Evolutionary conservation across 2,329 filamentous ascomycete genomes (phyloP).

Genomic region (Aspergillus neoniger): DNA sequence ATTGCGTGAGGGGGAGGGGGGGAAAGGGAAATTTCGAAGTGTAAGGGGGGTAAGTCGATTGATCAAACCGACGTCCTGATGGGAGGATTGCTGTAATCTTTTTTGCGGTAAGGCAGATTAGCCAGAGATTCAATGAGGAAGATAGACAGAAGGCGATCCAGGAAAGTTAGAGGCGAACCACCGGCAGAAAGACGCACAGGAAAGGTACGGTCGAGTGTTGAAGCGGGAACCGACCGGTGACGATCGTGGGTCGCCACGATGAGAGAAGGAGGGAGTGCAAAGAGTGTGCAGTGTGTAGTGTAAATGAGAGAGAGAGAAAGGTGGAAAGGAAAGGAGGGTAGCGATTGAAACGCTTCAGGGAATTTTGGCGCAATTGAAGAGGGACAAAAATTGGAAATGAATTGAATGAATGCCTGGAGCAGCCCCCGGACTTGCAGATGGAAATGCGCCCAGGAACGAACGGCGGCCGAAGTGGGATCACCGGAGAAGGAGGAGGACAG

Average conservation of each 20-base stretch:
- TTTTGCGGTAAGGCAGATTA: not conserved
- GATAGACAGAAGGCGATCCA: not conserved
- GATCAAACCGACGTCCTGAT: not conserved
- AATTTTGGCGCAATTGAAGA: not conserved
- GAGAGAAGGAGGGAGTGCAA: not conserved
- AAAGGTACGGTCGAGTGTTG: not conserved
- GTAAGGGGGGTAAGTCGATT: slow-evolving; percentile 7
- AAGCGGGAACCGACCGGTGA: not conserved
- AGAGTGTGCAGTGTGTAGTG: too few relatives aligned
- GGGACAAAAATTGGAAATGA: not conserved
- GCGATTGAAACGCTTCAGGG: not conserved
- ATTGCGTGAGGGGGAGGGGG: slow-evolving; percentile 17
- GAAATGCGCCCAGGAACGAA: not conserved
- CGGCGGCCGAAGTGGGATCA: not conserved
- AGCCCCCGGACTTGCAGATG: not conserved
- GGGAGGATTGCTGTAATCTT: not conserved
- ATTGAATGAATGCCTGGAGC: not conserved
- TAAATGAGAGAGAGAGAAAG: too few relatives aligned
- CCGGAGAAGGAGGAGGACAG: not conserved
- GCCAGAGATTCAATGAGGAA: not conserved
- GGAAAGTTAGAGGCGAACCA: not conserved
- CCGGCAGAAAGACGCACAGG: not conserved
- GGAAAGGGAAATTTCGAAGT: slow-evolving; percentile 7
- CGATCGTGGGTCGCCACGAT: not conserved
- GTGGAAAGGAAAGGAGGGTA: not conserved